These are phyloP conservation scores for Carex kokanica DNA, from an alignment of 176 grass and related monocot genomes.

Conservation along the genomic window DNA sequence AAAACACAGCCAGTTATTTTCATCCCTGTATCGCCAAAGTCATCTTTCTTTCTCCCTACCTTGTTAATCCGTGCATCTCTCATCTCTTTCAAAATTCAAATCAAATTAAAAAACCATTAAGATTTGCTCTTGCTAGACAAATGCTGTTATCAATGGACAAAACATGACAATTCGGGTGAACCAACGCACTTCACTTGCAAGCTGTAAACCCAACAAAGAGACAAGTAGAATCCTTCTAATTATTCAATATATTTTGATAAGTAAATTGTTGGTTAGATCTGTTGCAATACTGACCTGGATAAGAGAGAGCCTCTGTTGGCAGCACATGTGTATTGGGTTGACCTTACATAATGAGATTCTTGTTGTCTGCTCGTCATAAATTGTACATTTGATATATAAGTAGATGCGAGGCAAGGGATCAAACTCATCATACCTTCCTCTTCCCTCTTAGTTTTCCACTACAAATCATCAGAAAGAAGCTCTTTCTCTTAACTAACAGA, in stretches of 20 bases:
- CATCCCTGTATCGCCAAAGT: too few relatives aligned
- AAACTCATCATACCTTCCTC: not conserved
- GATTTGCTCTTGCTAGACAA: too few relatives aligned
- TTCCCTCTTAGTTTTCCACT: not conserved
- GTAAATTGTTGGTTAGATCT: not conserved
- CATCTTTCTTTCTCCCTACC: too few relatives aligned
- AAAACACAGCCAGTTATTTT: too few relatives aligned
- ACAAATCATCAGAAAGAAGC: conserved; percentile 20
- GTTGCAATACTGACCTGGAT: not conserved
- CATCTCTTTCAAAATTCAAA: too few relatives aligned
- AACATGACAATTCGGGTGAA: not conserved
- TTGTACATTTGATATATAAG: conserved; percentile 20
- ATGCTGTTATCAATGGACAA: not conserved
- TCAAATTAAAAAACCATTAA: too few relatives aligned
- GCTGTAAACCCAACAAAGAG: not conserved
- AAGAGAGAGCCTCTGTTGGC: not conserved
- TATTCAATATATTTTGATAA: not conserved
- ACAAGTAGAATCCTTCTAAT: not conserved
- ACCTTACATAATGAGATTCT: not conserved
- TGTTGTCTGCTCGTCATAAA: too few relatives aligned
- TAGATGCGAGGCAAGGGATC: not conserved
- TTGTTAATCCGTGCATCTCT: too few relatives aligned
- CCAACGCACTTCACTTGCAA: not conserved
- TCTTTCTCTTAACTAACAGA: not conserved
- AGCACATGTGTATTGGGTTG: not conserved